Evolutionary conservation across 2,329 filamentous ascomycete genomes (phyloP), one percentile per base, ranked within the genome.

Genomic region (Ophiocordyceps australis): DNA sequence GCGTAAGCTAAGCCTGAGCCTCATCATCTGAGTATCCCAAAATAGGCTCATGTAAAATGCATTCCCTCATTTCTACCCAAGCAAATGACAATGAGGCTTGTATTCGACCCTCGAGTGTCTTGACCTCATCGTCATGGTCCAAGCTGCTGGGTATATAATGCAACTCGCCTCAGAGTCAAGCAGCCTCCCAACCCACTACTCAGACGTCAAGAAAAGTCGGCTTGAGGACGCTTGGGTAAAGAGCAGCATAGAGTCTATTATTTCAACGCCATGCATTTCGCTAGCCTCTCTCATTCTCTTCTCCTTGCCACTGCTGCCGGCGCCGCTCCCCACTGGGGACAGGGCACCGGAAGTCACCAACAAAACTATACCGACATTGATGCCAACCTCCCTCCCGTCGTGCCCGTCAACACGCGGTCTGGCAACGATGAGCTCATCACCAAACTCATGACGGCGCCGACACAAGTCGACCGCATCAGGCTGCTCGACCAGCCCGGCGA

Each of bases 401-500:
- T 47, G 9, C 36, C 38, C 5, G 28, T 42, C 32, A 45, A 45
- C 35, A 36, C 41, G 5, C 38, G 40, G 20, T 32, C 32, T 15
- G 39, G 37, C 14, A 33, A 47, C 24, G 17, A 22, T 12, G 35
- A 38, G 12, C 37, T 47, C 24, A 45, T 47, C 28, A 17, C 38
- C 13, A 41, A 42, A 28, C 38, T 47, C 26, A 24, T 44, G 14
- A 44, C 41, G 0, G 35, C 39, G 1, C 35, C 46, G 1, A 50
- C 47, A 0, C 41, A 46, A 16, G 30, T 28, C 14, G 43, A 50
- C 4, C 44, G 47, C n/a, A 31, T 40, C 37, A 38, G 35, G 27
- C 38, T 51, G 7, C 40, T 42, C 23, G 33, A 43, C 36, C 37
- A 46, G 30, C 43, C 44, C 8, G 46, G 46, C 19, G 46, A 56